Evolutionary conservation across 1,139 yeast genomes (phyloP), one percentile per base, ranked within the genome.

Genomic region (Candida neerlandica): DNA sequence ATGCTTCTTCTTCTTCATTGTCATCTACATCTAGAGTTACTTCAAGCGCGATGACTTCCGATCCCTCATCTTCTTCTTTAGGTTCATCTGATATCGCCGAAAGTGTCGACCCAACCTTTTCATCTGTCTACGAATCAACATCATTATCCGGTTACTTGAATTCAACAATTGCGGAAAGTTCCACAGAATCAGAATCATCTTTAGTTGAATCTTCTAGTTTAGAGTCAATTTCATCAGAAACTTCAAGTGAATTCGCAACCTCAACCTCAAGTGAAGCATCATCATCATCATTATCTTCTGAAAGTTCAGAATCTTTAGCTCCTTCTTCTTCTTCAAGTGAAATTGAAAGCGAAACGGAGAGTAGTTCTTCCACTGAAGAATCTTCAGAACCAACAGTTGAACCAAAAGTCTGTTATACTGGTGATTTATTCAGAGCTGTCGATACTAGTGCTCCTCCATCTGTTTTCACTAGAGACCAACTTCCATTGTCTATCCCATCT

Each of bases 401-500:
- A 11, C n/a, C 41, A 23, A 39, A 21, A 19, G 12, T 49, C 67
- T 70, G 37, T 62, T 73, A 63, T 44, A 45, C 56, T 12, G 63
- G 63, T 27, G 73, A 79, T 53, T 68, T 85, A 42, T 85, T 85
- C 63, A 55, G 64, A 10, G 71, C 78, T 2, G 70, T 86, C 51
- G 76, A 77, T 34, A 79, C 80, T 1, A 63, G 62, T 16, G 71
- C 70, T 5, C 89, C 89, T 26, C 72, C 75, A 12, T 55, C 71
- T 0, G 70, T 80, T 39, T 84, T 86, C 67, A 55, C 75, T 7
- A 68, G 78, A 52, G 67, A 73, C 44, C 71, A 65, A 18, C 70
- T 81, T 49, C 81, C 89, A 67, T 49, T 86, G 76, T 45, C 67
- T 65, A 41, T 67, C 71, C 67, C 91, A 80, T 18, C 58, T 3